Conservation (phyloP, 1,284 basidiomycete genomes). For the Exobasidium rhododendri region DNA sequence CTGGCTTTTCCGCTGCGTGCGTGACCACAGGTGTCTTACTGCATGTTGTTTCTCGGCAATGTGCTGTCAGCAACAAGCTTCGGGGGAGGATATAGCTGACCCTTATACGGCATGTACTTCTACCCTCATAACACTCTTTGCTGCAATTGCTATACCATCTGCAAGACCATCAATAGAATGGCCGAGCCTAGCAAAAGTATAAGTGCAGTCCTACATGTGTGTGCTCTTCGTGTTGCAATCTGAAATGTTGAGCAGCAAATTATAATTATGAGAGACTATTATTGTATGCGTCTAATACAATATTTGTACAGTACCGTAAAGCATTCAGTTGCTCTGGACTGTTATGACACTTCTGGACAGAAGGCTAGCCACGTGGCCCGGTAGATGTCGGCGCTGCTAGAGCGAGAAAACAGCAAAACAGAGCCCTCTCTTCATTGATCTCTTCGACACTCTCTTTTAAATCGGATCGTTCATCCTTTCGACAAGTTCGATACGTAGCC, state of each 20-base stretch:
- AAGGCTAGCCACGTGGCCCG: not conserved
- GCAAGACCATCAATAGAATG: too few relatives aligned
- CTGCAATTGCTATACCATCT: too few relatives aligned
- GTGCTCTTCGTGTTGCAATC: too few relatives aligned
- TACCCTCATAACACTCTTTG: not conserved
- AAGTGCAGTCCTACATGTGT: too few relatives aligned
- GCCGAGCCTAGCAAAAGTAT: too few relatives aligned
- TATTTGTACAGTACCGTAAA: too few relatives aligned
- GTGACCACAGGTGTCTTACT: not conserved
- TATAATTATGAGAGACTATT: too few relatives aligned
- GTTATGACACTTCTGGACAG: too few relatives aligned
- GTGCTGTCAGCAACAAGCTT: not conserved
- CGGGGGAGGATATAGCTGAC: not conserved
- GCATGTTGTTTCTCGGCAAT: not conserved
- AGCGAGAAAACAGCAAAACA: not conserved
- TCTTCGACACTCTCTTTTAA: not conserved
- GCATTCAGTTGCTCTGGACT: too few relatives aligned
- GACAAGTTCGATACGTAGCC: not conserved
- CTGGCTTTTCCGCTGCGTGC: constrained; percentile 10
- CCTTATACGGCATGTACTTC: too few relatives aligned
- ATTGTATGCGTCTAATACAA: too few relatives aligned
- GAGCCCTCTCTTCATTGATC: not conserved
- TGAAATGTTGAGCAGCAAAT: too few relatives aligned
- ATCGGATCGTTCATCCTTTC: not conserved
- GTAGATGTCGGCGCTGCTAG: not conserved